Percentiles rank a stretch among this genome's conserved stretches.
Conservation (phyloP, 1,284 basidiomycete genomes). For the Ceratobasidium theobromae region DNA sequence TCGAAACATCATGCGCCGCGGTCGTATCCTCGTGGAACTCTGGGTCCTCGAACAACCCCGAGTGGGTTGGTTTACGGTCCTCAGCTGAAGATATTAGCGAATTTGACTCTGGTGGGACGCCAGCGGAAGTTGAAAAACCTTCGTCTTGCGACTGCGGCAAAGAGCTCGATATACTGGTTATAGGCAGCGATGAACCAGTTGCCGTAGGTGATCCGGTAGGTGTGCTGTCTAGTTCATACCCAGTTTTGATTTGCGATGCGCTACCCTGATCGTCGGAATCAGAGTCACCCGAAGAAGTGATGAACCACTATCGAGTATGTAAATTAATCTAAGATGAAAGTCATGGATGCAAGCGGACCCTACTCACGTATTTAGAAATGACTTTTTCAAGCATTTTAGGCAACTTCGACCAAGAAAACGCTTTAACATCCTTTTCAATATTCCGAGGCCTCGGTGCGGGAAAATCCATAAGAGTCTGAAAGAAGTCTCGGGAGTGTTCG, state of each 20-base stretch:
- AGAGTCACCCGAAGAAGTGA: not conserved
- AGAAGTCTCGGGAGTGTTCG: slow-evolving; percentile 79
- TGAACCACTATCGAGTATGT: slow-evolving; percentile 4
- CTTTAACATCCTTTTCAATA: slow-evolving; percentile 98
- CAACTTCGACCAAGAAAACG: slow-evolving; percentile 89
- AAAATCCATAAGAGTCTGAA: slow-evolving; percentile 94
- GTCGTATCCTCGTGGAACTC: not conserved
- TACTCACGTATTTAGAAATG: slow-evolving; percentile 88
- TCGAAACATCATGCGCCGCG: not conserved
- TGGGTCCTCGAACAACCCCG: not conserved
- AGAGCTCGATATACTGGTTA: not conserved
- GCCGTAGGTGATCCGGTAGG: not conserved
- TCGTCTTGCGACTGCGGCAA: not conserved
- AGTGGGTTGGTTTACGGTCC: not conserved
- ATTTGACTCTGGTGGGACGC: not conserved
- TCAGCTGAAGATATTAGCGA: not conserved
- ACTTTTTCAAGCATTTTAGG: slow-evolving; percentile 87
- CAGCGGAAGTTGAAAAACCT: not conserved
- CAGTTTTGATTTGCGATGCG: not conserved
- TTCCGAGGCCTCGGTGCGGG: slow-evolving; percentile 91
- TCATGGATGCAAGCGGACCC: not conserved
- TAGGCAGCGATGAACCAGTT: not conserved
- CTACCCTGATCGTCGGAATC: not conserved
- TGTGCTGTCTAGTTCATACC: not conserved
- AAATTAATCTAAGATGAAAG: not conserved